Evolutionary conservation across 768 basidiomycete species (phyloP).

Genomic region (Kwoniella newhampshirensis): DNA sequence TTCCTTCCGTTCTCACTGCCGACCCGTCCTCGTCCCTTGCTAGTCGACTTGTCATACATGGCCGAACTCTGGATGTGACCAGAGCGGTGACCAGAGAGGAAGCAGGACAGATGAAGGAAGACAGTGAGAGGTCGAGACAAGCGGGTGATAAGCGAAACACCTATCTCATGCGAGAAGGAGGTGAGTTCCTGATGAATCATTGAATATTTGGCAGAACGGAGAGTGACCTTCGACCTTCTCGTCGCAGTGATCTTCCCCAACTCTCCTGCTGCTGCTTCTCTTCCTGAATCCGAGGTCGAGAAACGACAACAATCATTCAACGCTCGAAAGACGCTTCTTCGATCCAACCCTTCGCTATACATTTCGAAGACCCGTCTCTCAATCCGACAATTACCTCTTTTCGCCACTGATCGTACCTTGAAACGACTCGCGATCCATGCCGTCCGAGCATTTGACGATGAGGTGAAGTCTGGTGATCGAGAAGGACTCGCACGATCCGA

Average conservation of each 20-base stretch:
- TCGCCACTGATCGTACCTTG: constrained; percentile 82
- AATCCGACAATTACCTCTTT: constrained; percentile 86
- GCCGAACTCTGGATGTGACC: constrained; percentile 85
- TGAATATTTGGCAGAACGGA: not conserved
- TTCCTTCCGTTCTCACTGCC: constrained; percentile 85
- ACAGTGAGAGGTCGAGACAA: constrained; percentile 69
- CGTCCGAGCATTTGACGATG: constrained; percentile 71
- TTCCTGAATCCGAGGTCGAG: constrained; percentile 76
- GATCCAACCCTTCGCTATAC: constrained; percentile 88
- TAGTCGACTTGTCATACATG: constrained; percentile 80
- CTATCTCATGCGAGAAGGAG: constrained; percentile 94
- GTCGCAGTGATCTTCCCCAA: constrained; percentile 81
- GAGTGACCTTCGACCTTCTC: not conserved
- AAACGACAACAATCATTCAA: constrained; percentile 82
- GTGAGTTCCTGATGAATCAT: constrained; percentile 57
- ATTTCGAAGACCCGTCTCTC: constrained; percentile 92
- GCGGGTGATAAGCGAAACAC: constrained; percentile 94
- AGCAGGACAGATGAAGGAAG: constrained; percentile 83
- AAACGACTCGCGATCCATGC: constrained; percentile 84
- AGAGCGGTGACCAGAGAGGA: constrained; percentile 87
- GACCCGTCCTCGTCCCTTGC: constrained; percentile 87
- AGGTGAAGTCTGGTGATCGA: constrained; percentile 67
- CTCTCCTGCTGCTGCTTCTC: constrained; percentile 69
- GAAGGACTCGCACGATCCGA: constrained; percentile 72
- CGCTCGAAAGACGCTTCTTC: constrained; percentile 75